Evolutionary conservation across 805 yeast species (phyloP), one percentile per base, ranked within the genome.

Genomic region (Isabelozyma pseudorhagii): DNA sequence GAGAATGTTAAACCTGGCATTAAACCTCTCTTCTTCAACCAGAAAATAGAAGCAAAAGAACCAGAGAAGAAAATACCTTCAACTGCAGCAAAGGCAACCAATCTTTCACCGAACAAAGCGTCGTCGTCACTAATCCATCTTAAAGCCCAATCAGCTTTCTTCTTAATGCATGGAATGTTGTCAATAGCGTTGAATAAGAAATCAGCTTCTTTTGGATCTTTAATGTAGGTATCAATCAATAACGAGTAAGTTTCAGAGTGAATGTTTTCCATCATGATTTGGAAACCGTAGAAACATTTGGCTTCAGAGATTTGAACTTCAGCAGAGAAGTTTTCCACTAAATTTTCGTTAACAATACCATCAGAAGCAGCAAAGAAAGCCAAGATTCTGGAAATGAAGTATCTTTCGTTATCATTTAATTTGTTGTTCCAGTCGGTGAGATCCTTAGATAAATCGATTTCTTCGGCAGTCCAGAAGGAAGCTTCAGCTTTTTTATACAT

Each of bases 391-490:
- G 97, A 89, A 59, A 93, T 79, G 72, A 93, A 93, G 75, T 74
- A 94, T 63, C 96, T 83, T 79, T 93, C 99, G 69, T 92, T 93
- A 50, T 89, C 94, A 67, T 79, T 92, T 78, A 93, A 78, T 64
- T 79, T 78, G 75, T 87, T 82, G 68, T 89, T 92, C 99, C 99
- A 93, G 76, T 93, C 99, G 62, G 81, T 81, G 52, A 80, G 66
- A 71, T 93, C 99, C 78, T 93, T 94, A 49, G 96, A 85, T 56
- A 93, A 82, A 73, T 93, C 99, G 58, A 93, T 91, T 76, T 94
- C 99, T 78, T 93, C 99, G 44, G 98, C 97, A 40, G 98, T 94
- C 99, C 99, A 93, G 81, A 93, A 93, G 5, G 98, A 93, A 13
- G 99, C 99, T 79, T 94, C 99, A 46, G 98, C 97, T 75, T 93